These are phyloP conservation scores for Scedosporium aurantiacum DNA, from an alignment of 2,329 filamentous ascomycete species.

Conservation along the genomic window DNA sequence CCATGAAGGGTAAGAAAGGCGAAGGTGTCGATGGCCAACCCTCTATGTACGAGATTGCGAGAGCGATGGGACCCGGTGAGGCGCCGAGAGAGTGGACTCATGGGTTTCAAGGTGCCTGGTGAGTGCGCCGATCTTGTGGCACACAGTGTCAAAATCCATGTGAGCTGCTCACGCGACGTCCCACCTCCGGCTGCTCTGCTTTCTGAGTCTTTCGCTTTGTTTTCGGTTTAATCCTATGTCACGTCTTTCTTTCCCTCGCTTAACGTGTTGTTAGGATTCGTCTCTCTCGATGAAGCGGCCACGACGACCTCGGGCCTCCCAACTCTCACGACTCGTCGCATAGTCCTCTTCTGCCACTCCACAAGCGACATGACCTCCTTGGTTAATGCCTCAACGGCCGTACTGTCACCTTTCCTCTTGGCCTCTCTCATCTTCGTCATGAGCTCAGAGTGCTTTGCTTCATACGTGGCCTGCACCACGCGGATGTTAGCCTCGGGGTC, in stretches of 20 bases:
- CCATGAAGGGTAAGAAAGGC: conserved; percentile 6
- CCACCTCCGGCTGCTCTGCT: not conserved
- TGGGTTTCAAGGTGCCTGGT: not conserved
- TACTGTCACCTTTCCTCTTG: conserved; percentile 13
- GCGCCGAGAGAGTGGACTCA: not conserved
- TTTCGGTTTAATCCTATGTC: not conserved
- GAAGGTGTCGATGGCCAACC: conserved; percentile 10
- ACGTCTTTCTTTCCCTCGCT: not conserved
- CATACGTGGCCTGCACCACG: conserved; percentile 15
- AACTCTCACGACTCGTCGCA: conserved; percentile 15
- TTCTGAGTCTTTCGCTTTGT: not conserved
- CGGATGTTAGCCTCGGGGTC: conserved; percentile 19
- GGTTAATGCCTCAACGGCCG: conserved; percentile 13
- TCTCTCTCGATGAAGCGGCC: not conserved
- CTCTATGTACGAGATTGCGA: not conserved
- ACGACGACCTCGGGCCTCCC: conserved; percentile 13
- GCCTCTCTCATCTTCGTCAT: conserved; percentile 17
- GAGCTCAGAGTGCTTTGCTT: conserved; percentile 16
- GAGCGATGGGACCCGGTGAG: conserved; percentile 6
- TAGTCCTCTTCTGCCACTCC: conserved; percentile 11
- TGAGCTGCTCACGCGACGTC: conserved; percentile 8
- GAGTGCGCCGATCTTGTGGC: not conserved
- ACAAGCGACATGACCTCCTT: conserved; percentile 15
- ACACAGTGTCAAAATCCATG: not conserved
- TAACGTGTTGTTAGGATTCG: not conserved